These are phyloP conservation scores for Stropharia rugosoannulata DNA, from an alignment of 768 basidiomycete genomes.

Conservation along the genomic window DNA sequence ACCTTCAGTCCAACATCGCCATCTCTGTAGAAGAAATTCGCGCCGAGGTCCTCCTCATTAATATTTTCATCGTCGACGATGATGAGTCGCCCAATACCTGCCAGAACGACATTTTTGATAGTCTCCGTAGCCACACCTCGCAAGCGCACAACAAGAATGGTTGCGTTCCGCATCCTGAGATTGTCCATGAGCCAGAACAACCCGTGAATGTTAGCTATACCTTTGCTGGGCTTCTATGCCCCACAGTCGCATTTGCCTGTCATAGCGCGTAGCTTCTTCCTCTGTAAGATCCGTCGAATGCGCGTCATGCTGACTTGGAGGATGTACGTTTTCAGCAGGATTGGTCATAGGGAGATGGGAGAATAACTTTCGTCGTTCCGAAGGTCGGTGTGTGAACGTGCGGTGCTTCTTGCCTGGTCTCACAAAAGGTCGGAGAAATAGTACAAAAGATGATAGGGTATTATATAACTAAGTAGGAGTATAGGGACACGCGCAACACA, in stretches of 20 bases:
- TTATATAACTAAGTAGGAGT: no score
- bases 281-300: conserved; percentile 60
- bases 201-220: conserved; percentile 37
- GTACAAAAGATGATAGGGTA: no score
- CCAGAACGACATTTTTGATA: conserved; percentile 96
- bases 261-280: conserved; percentile 80
- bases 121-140: conserved; percentile 88
- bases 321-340: conserved; percentile 7
- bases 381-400: neutral
- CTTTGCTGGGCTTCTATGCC: conserved; percentile 97
- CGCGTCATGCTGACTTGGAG: conserved; percentile 24
- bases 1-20: conserved; percentile 92
- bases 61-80: conserved; percentile 81
- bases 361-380: neutral
- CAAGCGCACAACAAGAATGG: conserved; percentile 79
- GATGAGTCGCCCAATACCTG: conserved; percentile 89
- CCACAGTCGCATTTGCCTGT: conserved; percentile 97
- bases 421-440: no score
- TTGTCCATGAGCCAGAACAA: conserved; percentile 13
- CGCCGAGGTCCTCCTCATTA: conserved; percentile 81
- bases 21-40: conserved; percentile 92
- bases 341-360: conserved; percentile 9
- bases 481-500: no score
- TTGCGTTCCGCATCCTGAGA: conserved; percentile 88
- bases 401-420: no score